phyloP scores from a whole-genome alignment of 371 early-diverging fungal species.

The Mucor mucedo region DNA sequence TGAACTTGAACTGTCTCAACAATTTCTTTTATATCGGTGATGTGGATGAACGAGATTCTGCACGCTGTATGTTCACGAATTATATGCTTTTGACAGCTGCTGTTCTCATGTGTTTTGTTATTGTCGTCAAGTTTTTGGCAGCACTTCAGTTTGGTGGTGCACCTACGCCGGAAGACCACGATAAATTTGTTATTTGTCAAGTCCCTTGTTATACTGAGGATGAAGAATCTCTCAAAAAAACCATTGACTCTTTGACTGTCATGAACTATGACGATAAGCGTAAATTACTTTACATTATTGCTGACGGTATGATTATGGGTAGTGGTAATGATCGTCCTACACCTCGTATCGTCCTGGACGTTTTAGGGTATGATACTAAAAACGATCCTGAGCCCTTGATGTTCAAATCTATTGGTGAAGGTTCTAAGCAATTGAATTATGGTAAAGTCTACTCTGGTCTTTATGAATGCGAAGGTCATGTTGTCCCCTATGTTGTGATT shows the following conservation, averaged over 20 bases:
- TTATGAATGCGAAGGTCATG: conserved; percentile 89
- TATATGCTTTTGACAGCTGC: conserved; percentile 85
- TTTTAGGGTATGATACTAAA: conserved; percentile 89
- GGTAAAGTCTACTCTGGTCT: conserved; percentile 98
- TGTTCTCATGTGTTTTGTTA: conserved; percentile 80
- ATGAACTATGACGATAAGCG: conserved; percentile 95
- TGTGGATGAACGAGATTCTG: conserved; percentile 82
- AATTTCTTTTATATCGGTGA: conserved; percentile 89
- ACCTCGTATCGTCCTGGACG: conserved; percentile 94
- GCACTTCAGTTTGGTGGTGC: conserved; percentile 84
- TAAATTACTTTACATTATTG: conserved; percentile 92
- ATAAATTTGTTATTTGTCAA: conserved; percentile 87
- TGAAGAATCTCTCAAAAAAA: conserved; percentile 89
- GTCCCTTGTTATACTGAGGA: conserved; percentile 98
- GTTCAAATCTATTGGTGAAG: conserved; percentile 94
- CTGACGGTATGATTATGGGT: conserved; percentile 94
- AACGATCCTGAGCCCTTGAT: conserved; percentile 89
- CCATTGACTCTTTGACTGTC: conserved; percentile 94
- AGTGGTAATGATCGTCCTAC: conserved; percentile 97
- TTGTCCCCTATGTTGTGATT: conserved; percentile 93
- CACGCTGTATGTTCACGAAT: conserved; percentile 87
- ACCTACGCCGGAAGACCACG: conserved; percentile 82
- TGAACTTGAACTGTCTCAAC: conserved; percentile 75
- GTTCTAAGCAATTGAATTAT: conserved; percentile 89
- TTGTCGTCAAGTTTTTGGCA: conserved; percentile 90